These are phyloP conservation scores for Paxillus involutus DNA, from an alignment of 768 basidiomycete species.

Conservation along the genomic window DNA sequence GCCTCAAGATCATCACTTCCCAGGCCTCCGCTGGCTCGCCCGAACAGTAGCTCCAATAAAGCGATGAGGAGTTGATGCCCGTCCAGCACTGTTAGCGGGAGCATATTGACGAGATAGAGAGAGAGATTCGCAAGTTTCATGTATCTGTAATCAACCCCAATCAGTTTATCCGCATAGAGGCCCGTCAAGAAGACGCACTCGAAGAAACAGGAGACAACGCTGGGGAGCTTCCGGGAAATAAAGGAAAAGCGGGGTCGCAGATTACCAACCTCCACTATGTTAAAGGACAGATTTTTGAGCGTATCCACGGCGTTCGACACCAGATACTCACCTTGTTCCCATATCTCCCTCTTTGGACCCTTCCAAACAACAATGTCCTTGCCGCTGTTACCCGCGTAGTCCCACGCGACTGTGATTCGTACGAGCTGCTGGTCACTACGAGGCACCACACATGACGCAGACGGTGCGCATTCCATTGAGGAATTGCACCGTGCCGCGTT, in stretches of 20 bases:
- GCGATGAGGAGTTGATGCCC: conserved; percentile 57
- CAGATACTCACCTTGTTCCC: conserved; percentile 56
- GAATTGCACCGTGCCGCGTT: conserved; percentile 39
- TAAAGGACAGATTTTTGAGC: neutral
- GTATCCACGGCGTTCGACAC: neutral
- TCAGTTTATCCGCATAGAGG: neutral
- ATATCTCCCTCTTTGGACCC: conserved; percentile 64
- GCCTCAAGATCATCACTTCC: conserved; percentile 23
- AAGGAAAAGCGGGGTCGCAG: conserved; percentile 39
- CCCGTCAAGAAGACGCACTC: conserved; percentile 43
- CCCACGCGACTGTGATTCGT: conserved; percentile 46
- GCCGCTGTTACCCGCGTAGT: neutral
- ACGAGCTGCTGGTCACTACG: conserved; percentile 50
- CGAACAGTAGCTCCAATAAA: conserved; percentile 24
- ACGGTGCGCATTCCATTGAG: conserved; percentile 35
- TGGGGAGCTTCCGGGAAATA: conserved; percentile 25
- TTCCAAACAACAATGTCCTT: conserved; percentile 66
- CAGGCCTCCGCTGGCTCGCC: neutral
- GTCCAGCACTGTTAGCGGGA: conserved; percentile 73
- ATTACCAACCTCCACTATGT: conserved; percentile 51
- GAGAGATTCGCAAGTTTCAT: conserved; percentile 68
- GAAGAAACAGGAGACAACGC: conserved; percentile 39
- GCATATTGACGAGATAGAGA: conserved; percentile 78
- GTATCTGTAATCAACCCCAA: conserved; percentile 44
- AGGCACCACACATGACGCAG: conserved; percentile 54